phyloP scores from a whole-genome alignment of 768 basidiomycete species.

The Rubroboletus satanas region DNA sequence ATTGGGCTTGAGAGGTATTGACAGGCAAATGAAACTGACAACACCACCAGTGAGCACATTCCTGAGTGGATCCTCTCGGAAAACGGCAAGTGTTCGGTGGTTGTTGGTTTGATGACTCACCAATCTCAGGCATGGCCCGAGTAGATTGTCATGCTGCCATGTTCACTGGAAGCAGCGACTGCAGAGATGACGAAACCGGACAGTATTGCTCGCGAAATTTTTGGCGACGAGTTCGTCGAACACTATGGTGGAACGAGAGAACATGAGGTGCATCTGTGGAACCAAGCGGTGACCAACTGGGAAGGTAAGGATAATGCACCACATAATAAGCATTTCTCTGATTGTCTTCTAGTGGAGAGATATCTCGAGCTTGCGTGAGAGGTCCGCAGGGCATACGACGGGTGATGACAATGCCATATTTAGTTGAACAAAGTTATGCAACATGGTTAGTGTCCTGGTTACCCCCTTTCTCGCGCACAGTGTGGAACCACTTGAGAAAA shows the following conservation, averaged over 20 bases:
- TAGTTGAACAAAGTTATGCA: not conserved
- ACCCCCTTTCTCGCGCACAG: slow-evolving; percentile 21
- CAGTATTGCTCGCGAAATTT: slow-evolving; percentile 82
- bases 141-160: slow-evolving; percentile 72
- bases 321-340: slow-evolving; percentile 2
- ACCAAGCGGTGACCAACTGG: slow-evolving; percentile 90
- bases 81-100: slow-evolving; percentile 48
- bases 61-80: slow-evolving; percentile 42
- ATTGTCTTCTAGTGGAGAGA: slow-evolving; percentile 59
- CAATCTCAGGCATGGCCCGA: not conserved
- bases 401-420: not conserved
- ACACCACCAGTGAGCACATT: slow-evolving; percentile 59
- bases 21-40: slow-evolving; percentile 63
- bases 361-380: slow-evolving; percentile 76
- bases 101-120: not conserved
- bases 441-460: not conserved
- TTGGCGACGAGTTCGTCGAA: slow-evolving; percentile 89
- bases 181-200: slow-evolving; percentile 69
- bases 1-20: slow-evolving; percentile 84
- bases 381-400: not conserved
- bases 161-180: slow-evolving; percentile 77
- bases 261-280: slow-evolving; percentile 84
- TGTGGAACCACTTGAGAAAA: slow-evolving; percentile 64
- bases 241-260: slow-evolving; percentile 95
- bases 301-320: slow-evolving; percentile 58